Base-by-base conservation (phyloP, 148 eudicot species). In the Silene uniflora region DNA sequence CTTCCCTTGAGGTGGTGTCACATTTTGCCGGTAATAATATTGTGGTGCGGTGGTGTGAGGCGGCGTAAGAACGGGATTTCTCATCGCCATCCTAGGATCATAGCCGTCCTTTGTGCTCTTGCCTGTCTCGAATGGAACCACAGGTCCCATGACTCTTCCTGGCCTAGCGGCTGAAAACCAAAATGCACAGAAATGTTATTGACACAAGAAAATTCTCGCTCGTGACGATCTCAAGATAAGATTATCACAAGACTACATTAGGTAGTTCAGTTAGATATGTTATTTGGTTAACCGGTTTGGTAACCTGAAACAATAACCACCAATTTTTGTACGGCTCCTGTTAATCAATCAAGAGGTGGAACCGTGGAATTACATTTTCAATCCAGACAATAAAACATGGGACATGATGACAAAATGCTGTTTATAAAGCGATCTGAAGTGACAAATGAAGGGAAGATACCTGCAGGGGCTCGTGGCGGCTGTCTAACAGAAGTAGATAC, bases 61-160 rank as follows among this genome's bases (percentile, higher is more conserved):
- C n/a, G 86, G 81, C 16, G 85, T 82, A 59, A 76, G 52, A 7
- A 73, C 83, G 24, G 81, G 73, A 16, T 88, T 88, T 77, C 80
- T 83, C 55, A 59, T 42, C n/a, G 60, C 39, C 4, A 29, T 81
- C 70, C 88, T 80, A 44, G 85, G 81, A 47, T 86, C 88, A 21
- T 74, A 80, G 19, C 75, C 62, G 22, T 82, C 87, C n/a, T 84
- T 88, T 42, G 68, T 69, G 69, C 35, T 72, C 78, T 87, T 84
- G 67, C 82, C 73, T 65, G 71, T 67, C 52, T 86, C 98, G 7
- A 83, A 83, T n/a, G 88, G 84, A 69, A 78, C 84, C 78, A 82
- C 82, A 7, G 93, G 93, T 62, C 98, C 96, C 49, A 84, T 89
- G 44, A 86, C 88, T 80, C 90, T 86, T 71, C 93, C 94, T 24